Evolutionary conservation across 345 rosid species (phyloP), one percentile per base, ranked within the genome.

Genomic region (Salix arbutifolia): DNA sequence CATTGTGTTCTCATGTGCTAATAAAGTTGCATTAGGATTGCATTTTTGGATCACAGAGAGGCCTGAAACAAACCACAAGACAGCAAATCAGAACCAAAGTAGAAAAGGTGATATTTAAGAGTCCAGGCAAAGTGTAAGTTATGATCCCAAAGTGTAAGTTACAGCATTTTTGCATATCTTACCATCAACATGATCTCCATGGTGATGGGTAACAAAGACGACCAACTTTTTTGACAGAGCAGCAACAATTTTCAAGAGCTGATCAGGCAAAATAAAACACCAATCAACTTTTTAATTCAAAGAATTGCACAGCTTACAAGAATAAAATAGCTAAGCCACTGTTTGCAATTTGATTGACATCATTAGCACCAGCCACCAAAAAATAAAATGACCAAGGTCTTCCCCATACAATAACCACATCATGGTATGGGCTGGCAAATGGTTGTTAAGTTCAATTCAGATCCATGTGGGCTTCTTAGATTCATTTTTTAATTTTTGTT

Each of bases 181-280:
- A 94, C 98, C 98, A 67, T 88, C 96, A 81, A 91, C 85, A 84
- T 92, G 97, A 84, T 94, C 97, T 62, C 6, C 86, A 67, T 94
- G 99, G 79, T 91, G 97, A 83, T 94, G 99, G 31, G 99, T 94
- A 70, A 91, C 78, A 80, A 91, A 89, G 76, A 94, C 94, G 37
- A 94, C 74, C 78, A 94, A 83, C 83, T 88, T 92, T 84, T 85
- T 84, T 69, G 97, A 90, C 83, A 92, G 84, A 40, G 91, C 88
- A 85, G 86, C 74, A 74, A 92, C 85, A 65, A 94, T 87, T 82
- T 88, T 79, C 84, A 78, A 76, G 69, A 94, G 94, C 97, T 94
- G 88, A 33, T 74, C 74, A 87, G 78, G 52, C 82, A 37, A 50
- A 71, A 83, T 31, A 67, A 58, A 35, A 53, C 23, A 30, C 7